These are phyloP conservation scores for Gremmenia infestans DNA, from an alignment of 2,329 filamentous ascomycete species.

Conservation along the genomic window DNA sequence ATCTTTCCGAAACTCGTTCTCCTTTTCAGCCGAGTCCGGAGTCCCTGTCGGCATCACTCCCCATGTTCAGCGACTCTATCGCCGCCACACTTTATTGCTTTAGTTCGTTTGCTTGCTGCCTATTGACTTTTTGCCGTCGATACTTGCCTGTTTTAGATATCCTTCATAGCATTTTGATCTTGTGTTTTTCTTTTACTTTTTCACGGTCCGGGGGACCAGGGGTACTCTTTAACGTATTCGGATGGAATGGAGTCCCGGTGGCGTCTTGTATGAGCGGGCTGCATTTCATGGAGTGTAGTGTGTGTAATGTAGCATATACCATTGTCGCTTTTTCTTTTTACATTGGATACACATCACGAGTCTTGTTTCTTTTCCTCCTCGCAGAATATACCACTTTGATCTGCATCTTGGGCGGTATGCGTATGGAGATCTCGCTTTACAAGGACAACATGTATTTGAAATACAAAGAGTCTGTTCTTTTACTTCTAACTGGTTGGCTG, in stretches of 20 bases:
- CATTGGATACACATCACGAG: slow-evolving; percentile 24
- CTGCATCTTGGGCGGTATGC: not conserved
- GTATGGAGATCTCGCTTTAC: not conserved
- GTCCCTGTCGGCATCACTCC: not conserved
- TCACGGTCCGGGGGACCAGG: not conserved
- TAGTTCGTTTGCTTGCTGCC: not conserved
- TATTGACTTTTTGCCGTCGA: slow-evolving; percentile 1
- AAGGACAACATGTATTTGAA: not conserved
- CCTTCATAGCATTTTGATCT: slow-evolving; percentile 3
- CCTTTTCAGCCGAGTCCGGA: not conserved
- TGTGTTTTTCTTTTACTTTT: not conserved
- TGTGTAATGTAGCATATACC: slow-evolving; percentile 34
- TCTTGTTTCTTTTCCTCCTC: slow-evolving; percentile 34
- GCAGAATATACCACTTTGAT: not conserved
- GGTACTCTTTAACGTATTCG: not conserved
- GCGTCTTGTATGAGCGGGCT: slow-evolving; percentile 1
- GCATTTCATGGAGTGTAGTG: slow-evolving; percentile 3
- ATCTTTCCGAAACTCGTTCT: not conserved
- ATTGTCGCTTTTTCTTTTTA: slow-evolving; percentile 33
- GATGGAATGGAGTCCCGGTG: not conserved
- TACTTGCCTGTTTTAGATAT: slow-evolving; percentile 9
- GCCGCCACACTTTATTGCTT: not conserved
- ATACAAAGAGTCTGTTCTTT: not conserved
- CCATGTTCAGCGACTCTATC: not conserved
- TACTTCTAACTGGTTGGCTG: not conserved